Percentiles rank a stretch among this genome's conserved stretches.
These are phyloP conservation scores for Nectriaceae sp. DNA, from an alignment of 2,329 filamentous ascomycete species.

Conservation along the genomic window DNA sequence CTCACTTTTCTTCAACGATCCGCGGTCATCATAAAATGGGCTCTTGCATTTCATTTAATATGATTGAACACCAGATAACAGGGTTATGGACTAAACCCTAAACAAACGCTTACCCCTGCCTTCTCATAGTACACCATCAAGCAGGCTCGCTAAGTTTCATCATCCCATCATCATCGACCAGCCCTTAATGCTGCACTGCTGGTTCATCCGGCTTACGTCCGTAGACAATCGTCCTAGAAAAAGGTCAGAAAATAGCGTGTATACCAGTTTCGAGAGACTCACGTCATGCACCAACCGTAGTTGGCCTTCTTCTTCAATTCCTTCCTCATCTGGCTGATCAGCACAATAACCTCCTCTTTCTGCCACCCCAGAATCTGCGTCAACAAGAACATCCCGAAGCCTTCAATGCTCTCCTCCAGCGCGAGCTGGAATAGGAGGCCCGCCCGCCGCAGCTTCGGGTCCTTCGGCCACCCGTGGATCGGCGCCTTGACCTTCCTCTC, in stretches of 20 bases:
- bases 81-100: too few species aligned
- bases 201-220: constrained; percentile 14
- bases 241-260: background rate
- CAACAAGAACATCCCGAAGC: constrained; percentile 29
- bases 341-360: constrained; percentile 25
- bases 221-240: constrained; percentile 18
- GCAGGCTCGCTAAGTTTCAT: too few species aligned
- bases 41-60: too few species aligned
- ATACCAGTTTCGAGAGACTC: constrained; percentile 3
- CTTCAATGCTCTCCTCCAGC: constrained; percentile 32
- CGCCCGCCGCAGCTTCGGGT: constrained; percentile 38
- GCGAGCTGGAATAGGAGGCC: constrained; percentile 35
- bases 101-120: too few species aligned
- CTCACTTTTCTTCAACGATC: too few species aligned
- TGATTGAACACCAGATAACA: too few species aligned
- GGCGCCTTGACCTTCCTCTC: background rate
- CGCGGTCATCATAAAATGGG: too few species aligned
- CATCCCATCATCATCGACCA: too few species aligned
- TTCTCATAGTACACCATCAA: too few species aligned
- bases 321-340: constrained; percentile 23
- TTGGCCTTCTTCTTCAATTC: constrained; percentile 17
- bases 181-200: background rate
- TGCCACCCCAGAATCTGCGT: constrained; percentile 32
- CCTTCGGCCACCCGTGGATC: background rate
- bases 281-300: constrained; percentile 16